phyloP scores from a whole-genome alignment of 257 asterid genomes.

The Phtheirospermum japonicum region DNA sequence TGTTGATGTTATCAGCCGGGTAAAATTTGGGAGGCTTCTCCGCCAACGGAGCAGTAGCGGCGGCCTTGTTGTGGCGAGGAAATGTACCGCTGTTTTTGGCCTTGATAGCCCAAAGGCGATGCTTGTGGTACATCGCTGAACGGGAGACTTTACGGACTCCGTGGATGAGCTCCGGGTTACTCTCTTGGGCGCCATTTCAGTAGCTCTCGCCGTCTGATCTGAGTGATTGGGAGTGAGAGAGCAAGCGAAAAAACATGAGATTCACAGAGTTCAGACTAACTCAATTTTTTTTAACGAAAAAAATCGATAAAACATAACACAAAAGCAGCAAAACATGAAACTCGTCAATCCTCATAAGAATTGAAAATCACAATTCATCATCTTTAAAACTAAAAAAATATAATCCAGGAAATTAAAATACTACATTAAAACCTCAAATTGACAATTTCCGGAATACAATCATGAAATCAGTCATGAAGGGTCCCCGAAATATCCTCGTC shows the following conservation, averaged over 20 bases:
- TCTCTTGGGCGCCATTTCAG: constrained; percentile 10
- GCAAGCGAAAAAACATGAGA: too few species aligned
- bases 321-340: not conserved
- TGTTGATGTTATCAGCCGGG: constrained; percentile 42
- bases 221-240: constrained; percentile 17
- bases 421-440: constrained; percentile 18
- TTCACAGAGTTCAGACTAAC: too few species aligned
- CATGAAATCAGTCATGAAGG: constrained; percentile 39
- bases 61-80: constrained; percentile 4
- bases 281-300: too few species aligned
- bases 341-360: constrained; percentile 16
- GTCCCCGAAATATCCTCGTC: constrained; percentile 69
- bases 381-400: constrained; percentile 7
- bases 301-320: not conserved
- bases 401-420: constrained; percentile 1
- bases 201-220: constrained; percentile 16
- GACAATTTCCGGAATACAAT: not conserved
- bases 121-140: not conserved
- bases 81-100: constrained; percentile 19
- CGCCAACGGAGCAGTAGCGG: not conserved
- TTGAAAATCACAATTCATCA: constrained; percentile 15
- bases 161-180: constrained; percentile 1
- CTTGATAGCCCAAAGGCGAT: not conserved
- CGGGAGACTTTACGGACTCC: not conserved
- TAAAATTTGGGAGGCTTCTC: not conserved